These are phyloP conservation scores for Talaromyces nanjingensis DNA, from an alignment of 495 filamentous ascomycete genomes.

Conservation along the genomic window DNA sequence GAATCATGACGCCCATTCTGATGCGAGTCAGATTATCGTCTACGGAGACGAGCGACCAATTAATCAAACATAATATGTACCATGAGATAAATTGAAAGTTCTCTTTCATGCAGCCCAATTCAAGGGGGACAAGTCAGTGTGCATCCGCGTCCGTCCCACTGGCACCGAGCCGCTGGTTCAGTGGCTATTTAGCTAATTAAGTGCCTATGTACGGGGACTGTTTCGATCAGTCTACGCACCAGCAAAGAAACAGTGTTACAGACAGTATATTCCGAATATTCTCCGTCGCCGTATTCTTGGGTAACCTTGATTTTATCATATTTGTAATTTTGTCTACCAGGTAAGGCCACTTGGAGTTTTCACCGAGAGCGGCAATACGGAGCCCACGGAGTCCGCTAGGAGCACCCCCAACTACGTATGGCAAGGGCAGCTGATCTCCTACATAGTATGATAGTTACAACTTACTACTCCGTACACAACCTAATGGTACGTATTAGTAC, in stretches of 20 bases:
- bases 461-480: too few relatives aligned
- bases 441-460: too few relatives aligned
- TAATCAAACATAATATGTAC: too few relatives aligned
- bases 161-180: constrained; percentile 1
- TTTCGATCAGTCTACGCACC: neutral
- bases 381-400: neutral
- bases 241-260: neutral
- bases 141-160: neutral
- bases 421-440: neutral
- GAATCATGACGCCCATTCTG: neutral
- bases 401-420: neutral
- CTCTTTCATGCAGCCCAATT: neutral
- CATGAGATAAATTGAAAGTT: neutral
- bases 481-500: neutral
- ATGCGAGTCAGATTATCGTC: neutral
- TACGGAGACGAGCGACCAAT: too few relatives aligned
- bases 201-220: neutral
- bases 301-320: neutral
- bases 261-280: neutral
- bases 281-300: neutral
- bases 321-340: neutral
- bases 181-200: neutral
- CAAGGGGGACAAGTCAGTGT: neutral
- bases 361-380: neutral
- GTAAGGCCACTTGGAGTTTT: neutral